phyloP scores from a whole-genome alignment of 352 stramenopile species.

The Pythium brassicae region DNA sequence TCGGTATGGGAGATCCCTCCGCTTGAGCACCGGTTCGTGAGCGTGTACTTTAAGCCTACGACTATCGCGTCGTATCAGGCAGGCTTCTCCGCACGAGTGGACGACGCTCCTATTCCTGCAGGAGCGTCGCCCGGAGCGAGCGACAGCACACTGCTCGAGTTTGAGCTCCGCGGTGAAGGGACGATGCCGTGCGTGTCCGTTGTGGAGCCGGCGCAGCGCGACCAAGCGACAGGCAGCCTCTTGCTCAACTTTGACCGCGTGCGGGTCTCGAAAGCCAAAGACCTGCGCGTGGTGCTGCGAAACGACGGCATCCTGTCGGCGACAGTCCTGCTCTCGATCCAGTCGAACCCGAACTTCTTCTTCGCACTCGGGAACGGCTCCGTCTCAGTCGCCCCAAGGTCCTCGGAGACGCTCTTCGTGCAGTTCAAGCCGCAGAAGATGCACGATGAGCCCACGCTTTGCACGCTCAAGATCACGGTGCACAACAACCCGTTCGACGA shows the following conservation, averaged over 20 bases:
- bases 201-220: slow-evolving; percentile 65
- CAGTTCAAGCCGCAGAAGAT: slow-evolving; percentile 82
- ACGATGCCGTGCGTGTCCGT: slow-evolving; percentile 92
- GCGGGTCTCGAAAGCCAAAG: slow-evolving; percentile 64
- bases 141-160: slow-evolving; percentile 52
- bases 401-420: slow-evolving; percentile 54
- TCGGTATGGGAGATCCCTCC: slow-evolving; percentile 90
- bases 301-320: slow-evolving; percentile 92
- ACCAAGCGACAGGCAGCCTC: slow-evolving; percentile 48
- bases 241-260: slow-evolving; percentile 83
- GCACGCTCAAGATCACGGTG: slow-evolving; percentile 78
- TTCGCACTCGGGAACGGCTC: slow-evolving; percentile 76
- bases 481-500: slow-evolving; percentile 92
- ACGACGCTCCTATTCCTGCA: slow-evolving; percentile 43
- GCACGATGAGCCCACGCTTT: slow-evolving; percentile 53
- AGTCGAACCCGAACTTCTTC: slow-evolving; percentile 65
- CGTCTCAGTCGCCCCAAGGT: slow-evolving; percentile 61
- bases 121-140: background rate
- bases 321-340: slow-evolving; percentile 89
- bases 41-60: slow-evolving; percentile 90
- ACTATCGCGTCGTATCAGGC: slow-evolving; percentile 84
- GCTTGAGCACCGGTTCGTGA: slow-evolving; percentile 93
- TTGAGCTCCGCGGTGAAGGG: slow-evolving; percentile 89
- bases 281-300: slow-evolving; percentile 61
- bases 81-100: slow-evolving; percentile 78